Base-by-base conservation (phyloP, 345 rosid genomes). In the Eucalyptus regnans region DNA sequence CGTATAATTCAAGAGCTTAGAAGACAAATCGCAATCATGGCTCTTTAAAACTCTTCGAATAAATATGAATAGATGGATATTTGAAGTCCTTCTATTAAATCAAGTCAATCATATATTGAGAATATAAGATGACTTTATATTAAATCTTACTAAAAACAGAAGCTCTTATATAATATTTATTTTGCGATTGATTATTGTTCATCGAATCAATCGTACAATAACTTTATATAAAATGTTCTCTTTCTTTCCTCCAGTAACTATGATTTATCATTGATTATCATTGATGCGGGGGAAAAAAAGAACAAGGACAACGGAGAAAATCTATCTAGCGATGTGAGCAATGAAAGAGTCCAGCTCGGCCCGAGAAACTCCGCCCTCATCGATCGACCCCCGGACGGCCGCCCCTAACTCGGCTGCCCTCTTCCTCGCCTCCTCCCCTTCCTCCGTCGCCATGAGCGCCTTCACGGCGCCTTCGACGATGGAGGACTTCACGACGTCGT, bases 331-430 rank as follows among this genome's bases (percentile, higher is more conserved):
- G 84, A 95, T 93, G 88, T 93, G 94, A 79, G 92, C 87, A 51
- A 94, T 86, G 89, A 95, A 95, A 56, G 95, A 90, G 44, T 94
- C 93, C 44, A 94, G 46, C 89, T 95, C 96, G 90, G 23, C 66
- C 20, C 91, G 88, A 90, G 93, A 90, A 92, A 89, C 91, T 31
- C 95, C 95, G 20, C 93, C 95, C 71, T 92, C 91, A 8, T 23
- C 88, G 88, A 87, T 66, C 9, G 94, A 93, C 41, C 54, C 50
- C 56, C 90, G 52, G 44, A 94, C 86, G 1, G 85, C 89, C 3
- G 50, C 50, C 7, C 94, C 92, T 88, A 94, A 12, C 54, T 91
- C 92, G 2, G 48, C 91, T 5, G 95, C 95, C 68, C 92, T 94
- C 87, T 91, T 94, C 80, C 97, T 93, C 80, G 91, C 49, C 43